phyloP scores from a whole-genome alignment of 495 filamentous ascomycete species.

The Lasiosphaeriaceae sp. region DNA sequence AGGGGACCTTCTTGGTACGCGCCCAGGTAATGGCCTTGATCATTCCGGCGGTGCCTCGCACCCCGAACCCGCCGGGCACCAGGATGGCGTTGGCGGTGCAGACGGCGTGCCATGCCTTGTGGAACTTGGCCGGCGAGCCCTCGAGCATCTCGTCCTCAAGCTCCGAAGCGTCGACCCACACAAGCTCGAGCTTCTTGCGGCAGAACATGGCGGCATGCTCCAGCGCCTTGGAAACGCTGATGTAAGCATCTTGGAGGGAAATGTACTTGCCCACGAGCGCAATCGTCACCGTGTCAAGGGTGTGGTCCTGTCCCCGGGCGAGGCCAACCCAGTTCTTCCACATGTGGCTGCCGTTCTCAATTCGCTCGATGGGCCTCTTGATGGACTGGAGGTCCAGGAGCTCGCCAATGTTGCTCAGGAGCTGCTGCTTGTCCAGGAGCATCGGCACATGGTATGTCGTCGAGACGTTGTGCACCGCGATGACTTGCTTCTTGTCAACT shows the following conservation, averaged over 20 bases:
- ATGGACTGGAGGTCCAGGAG: slow-evolving; percentile 58
- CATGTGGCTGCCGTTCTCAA: slow-evolving; percentile 65
- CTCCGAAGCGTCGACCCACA: slow-evolving; percentile 80
- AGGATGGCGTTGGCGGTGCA: slow-evolving; percentile 29
- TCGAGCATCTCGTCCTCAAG: slow-evolving; percentile 61
- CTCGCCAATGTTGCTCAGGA: slow-evolving; percentile 57
- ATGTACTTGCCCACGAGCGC: slow-evolving; percentile 92
- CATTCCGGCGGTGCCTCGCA: slow-evolving; percentile 83
- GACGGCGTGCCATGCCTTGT: slow-evolving; percentile 84
- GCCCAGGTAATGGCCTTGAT: slow-evolving; percentile 79
- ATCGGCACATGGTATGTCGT: slow-evolving; percentile 91
- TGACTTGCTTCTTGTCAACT: slow-evolving; percentile 72
- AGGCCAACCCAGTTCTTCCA: slow-evolving; percentile 67
- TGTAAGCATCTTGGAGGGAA: slow-evolving; percentile 71
- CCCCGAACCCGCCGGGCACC: slow-evolving; percentile 81
- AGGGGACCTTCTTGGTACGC: slow-evolving; percentile 73
- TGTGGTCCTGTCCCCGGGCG: slow-evolving; percentile 45
- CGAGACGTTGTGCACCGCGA: slow-evolving; percentile 79
- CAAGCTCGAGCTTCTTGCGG: slow-evolving; percentile 69
- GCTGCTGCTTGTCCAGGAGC: slow-evolving; percentile 74
- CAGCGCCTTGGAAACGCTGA: slow-evolving; percentile 75
- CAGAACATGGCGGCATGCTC: slow-evolving; percentile 92
- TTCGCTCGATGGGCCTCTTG: slow-evolving; percentile 40
- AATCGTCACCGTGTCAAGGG: slow-evolving; percentile 68
- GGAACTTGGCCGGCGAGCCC: slow-evolving; percentile 65